Evolutionary conservation across 2,329 filamentous ascomycete genomes (phyloP), one percentile per base, ranked within the genome.

Genomic region (Neofusicoccum umdonicola): DNA sequence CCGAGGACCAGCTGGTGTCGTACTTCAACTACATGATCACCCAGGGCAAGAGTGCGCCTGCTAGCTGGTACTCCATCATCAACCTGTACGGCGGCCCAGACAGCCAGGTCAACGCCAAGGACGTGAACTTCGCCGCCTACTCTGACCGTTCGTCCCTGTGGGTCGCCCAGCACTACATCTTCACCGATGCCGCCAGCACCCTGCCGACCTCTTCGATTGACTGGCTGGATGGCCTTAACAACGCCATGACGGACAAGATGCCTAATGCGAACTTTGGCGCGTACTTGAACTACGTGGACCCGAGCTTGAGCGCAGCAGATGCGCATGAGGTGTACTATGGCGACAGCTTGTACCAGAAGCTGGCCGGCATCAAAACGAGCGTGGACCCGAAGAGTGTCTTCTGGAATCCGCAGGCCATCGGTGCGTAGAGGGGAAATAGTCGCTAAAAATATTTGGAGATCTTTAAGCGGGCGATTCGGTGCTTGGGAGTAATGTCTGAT

Each of bases 281-380:
- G 65, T 86, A 85, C 67, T 74, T 82, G 68, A 85, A 85, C 75
- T 86, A 85, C 61, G 79, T 83, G 3, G 84, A 86, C 68, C 78
- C 83, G 0, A 78, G 74, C 48, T 75, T 84, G 65, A 76, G 77
- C 69, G 75, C 78, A n/a, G 75, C 75, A 1, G 76, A 76, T n/a
- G 84, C 84, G 2, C 80, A 83, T 67, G 71, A 80, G 65, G 71
- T 82, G 67, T 85, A 85, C 72, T 85, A 81, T 67, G 76, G 81
- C 5, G 71, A 75, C 12, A 74, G 70, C 13, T 66, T 77, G 19
- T 79, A 76, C 51, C 42, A 66, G 7, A 71, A 70, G 65, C 65
- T 81, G 60, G 69, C 72, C 54, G 67, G 68, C 60, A 71, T 81
- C 35, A 81, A 81, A 73, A 71, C 71, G 66, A 71, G 73, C 67